These are phyloP conservation scores for Tubosaeta sp. DNA, from an alignment of 768 basidiomycete genomes.

Conservation along the genomic window DNA sequence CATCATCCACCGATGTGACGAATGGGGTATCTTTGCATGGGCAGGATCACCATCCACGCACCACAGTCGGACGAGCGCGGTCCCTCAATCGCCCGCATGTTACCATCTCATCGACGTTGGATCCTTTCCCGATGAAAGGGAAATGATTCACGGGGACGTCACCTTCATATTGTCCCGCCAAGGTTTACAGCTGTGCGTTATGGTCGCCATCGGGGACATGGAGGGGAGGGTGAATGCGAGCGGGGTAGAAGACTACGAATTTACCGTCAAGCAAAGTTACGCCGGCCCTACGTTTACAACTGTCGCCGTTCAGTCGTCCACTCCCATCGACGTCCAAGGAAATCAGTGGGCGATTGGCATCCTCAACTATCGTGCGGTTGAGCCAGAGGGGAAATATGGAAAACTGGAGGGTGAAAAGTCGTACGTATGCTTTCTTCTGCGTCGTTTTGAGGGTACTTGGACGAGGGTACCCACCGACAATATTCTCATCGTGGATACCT, in stretches of 20 bases:
- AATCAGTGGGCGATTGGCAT: conserved; percentile 13
- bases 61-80: conserved; percentile 8
- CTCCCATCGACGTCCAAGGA: not conserved
- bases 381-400: conserved; percentile 7
- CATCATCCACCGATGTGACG: conserved; percentile 18
- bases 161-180: conserved; percentile 10
- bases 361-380: conserved; percentile 11
- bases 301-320: not conserved
- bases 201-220: conserved; percentile 10
- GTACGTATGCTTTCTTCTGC: conserved; percentile 15
- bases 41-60: conserved; percentile 14
- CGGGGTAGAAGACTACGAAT: not conserved
- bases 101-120: conserved; percentile 9
- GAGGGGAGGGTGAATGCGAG: not conserved
- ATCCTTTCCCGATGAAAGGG: conserved; percentile 4
- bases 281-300: conserved; percentile 5
- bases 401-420: conserved; percentile 7
- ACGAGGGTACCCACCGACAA: conserved; percentile 13
- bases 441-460: conserved; percentile 4
- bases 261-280: conserved; percentile 8
- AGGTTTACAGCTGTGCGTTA: conserved; percentile 13
- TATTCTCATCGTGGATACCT: conserved; percentile 10
- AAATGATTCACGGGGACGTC: conserved; percentile 15
- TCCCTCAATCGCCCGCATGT: conserved; percentile 15
- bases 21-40: conserved; percentile 25